Base-by-base conservation (phyloP, 257 asterid genomes). In the Gentiana straminea region DNA sequence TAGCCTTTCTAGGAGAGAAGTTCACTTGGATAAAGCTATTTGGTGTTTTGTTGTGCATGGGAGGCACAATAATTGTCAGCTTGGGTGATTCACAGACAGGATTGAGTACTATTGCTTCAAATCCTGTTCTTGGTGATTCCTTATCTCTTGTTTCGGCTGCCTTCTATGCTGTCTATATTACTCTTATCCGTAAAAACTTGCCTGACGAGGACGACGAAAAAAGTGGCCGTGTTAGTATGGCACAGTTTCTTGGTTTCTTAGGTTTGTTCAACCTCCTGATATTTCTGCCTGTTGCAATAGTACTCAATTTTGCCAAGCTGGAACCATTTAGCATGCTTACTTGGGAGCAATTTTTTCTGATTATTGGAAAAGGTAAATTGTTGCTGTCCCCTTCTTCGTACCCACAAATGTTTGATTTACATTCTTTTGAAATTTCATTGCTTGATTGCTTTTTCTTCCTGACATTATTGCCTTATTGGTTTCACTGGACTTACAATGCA, bases 31-130 rank as follows among this genome's bases (percentile, higher is more conserved):
- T 84, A 73, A 89, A 86, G 83, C 78, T 89, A 56, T 33, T 65
- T 35, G 84, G 97, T 13, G 95, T 89, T 51, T 75, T 89, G 45
- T 90, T 89, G 63, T 89, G 97, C 85, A 89, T 84, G 97, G 90
- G 81, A 57, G 97, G 97, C 48, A 84, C 94, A 4, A 70, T 84
- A 7, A 63, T 84, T 57, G 95, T 89, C 61, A 89, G 97, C 75
- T 70, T 86, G 52, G 94, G 90, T 15, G 97, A 89, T 73, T 78
- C 87, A 3, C 73, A 67, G 49, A 59, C 79, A 10, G 89, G 67
- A 34, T 70, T 71, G 3, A 74, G 67, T 52, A 64, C 48, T 32
- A 75, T 76, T 64, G 87, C 90, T 37, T 68, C 90, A 24, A 84
- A 77, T 63, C 93, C 93, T 60, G 53, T 66, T 74, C 81, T 82